phyloP scores from a whole-genome alignment of 2,329 filamentous ascomycete genomes.

The Neofusicoccum parvum region DNA sequence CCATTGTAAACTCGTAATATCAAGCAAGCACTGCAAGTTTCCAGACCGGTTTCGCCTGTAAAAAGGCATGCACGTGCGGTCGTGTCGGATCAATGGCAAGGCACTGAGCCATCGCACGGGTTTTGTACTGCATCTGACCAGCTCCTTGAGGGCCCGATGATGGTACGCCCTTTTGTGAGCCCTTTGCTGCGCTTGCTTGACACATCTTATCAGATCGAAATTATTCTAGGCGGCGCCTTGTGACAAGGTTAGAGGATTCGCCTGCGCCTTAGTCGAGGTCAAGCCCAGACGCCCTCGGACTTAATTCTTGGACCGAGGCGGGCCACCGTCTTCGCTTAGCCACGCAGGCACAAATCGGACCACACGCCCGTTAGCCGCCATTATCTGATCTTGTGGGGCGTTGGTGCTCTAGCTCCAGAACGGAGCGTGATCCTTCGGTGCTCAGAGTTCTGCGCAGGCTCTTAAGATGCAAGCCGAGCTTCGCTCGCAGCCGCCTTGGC shows the following conservation, averaged over 20 bases:
- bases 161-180: neutral
- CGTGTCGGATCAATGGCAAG: neutral
- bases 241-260: neutral
- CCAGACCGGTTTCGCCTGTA: too few relatives aligned
- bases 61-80: too few relatives aligned
- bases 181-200: neutral
- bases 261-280: neutral
- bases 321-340: neutral
- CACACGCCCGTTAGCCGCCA: neutral
- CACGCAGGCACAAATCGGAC: neutral
- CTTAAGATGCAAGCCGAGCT: slow-evolving; percentile 3
- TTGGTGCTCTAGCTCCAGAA: neutral
- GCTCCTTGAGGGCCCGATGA: neutral
- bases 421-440: neutral
- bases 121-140: slow-evolving; percentile 1
- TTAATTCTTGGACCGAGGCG: neutral
- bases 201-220: slow-evolving; percentile 10
- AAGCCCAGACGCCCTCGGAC: neutral
- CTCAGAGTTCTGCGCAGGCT: neutral
- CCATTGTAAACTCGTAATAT: too few relatives aligned
- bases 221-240: neutral
- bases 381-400: neutral
- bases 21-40: too few relatives aligned
- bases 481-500: neutral
- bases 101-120: neutral